Evolutionary conservation across 2,329 filamentous ascomycete species (phyloP).

Genomic region (Calonectria ilicicola): DNA sequence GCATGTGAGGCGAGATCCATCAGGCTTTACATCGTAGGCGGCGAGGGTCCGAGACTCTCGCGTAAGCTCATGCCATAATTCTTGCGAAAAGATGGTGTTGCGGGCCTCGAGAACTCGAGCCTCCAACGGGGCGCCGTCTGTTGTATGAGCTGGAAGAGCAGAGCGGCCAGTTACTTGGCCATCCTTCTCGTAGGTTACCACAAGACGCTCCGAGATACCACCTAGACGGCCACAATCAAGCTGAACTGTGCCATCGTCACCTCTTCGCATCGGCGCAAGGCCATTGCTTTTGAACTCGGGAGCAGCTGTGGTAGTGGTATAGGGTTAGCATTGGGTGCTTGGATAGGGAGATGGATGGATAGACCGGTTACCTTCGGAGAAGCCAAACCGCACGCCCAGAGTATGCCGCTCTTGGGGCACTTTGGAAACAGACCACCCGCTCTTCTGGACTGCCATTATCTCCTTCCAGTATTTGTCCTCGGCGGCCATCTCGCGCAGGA

Average conservation of each 20-base stretch:
- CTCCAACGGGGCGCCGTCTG: slow-evolving; percentile 68
- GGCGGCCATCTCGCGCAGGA: slow-evolving; percentile 81
- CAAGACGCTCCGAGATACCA: slow-evolving; percentile 69
- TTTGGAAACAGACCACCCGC: slow-evolving; percentile 87
- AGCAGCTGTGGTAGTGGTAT: slow-evolving; percentile 53
- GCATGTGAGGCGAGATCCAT: slow-evolving; percentile 69
- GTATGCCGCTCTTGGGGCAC: slow-evolving; percentile 79
- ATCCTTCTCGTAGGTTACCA: slow-evolving; percentile 73
- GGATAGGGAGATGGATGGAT: not conserved
- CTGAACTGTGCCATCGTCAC: slow-evolving; percentile 78
- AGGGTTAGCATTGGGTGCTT: slow-evolving; percentile 41
- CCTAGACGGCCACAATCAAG: slow-evolving; percentile 74
- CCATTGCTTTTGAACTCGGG: slow-evolving; percentile 75
- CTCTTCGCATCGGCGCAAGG: slow-evolving; percentile 82
- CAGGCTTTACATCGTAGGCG: slow-evolving; percentile 76
- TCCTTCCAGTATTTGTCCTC: slow-evolving; percentile 94
- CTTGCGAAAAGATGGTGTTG: slow-evolving; percentile 84
- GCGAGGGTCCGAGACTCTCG: slow-evolving; percentile 82
- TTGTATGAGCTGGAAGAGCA: slow-evolving; percentile 62
- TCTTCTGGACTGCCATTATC: slow-evolving; percentile 82
- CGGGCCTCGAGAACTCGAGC: slow-evolving; percentile 79
- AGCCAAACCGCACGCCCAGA: slow-evolving; percentile 90
- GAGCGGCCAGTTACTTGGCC: slow-evolving; percentile 70
- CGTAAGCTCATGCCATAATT: slow-evolving; percentile 90
- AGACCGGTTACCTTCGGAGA: slow-evolving; percentile 73